Evolutionary conservation across 306 rosid genomes (phyloP).

Genomic region (Cercis canadensis): DNA sequence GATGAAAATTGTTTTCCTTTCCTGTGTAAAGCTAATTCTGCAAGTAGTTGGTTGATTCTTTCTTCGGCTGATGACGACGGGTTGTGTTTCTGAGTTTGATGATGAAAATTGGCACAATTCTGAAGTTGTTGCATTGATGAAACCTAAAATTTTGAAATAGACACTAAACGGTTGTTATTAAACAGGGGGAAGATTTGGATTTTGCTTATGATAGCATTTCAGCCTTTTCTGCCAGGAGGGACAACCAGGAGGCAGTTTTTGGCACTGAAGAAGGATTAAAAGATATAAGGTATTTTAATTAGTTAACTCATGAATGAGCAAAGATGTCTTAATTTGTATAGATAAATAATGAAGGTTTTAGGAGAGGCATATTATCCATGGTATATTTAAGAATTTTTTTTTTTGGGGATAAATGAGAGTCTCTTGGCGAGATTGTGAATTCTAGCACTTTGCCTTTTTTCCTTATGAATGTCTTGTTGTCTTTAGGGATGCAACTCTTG

Average conservation of each 20-base stretch:
- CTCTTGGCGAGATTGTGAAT: not conserved
- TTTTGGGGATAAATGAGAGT: too few species aligned
- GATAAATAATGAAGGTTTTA: too few species aligned
- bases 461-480: constrained; percentile 9
- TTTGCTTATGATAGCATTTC: constrained; percentile 89
- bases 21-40: too few species aligned
- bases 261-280: constrained; percentile 87
- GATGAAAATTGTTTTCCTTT: not conserved
- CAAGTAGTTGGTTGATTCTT: not conserved
- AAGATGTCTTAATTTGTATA: too few species aligned
- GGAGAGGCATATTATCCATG: too few species aligned
- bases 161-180: constrained; percentile 12
- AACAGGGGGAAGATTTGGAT: constrained; percentile 89
- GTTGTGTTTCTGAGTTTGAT: not conserved
- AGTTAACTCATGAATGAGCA: too few species aligned
- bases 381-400: too few species aligned
- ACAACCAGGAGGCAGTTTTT: constrained; percentile 87
- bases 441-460: not conserved
- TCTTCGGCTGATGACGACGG: not conserved
- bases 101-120: not conserved
- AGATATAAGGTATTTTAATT: constrained; percentile 63
- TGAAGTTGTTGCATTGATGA: not conserved
- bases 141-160: not conserved
- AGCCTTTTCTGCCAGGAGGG: constrained; percentile 83
- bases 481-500: constrained; percentile 77